Percentiles rank a stretch among this genome's conserved stretches.
Conservation (phyloP, 2,329 filamentous ascomycete species). For the Cytospora chrysosperma region DNA sequence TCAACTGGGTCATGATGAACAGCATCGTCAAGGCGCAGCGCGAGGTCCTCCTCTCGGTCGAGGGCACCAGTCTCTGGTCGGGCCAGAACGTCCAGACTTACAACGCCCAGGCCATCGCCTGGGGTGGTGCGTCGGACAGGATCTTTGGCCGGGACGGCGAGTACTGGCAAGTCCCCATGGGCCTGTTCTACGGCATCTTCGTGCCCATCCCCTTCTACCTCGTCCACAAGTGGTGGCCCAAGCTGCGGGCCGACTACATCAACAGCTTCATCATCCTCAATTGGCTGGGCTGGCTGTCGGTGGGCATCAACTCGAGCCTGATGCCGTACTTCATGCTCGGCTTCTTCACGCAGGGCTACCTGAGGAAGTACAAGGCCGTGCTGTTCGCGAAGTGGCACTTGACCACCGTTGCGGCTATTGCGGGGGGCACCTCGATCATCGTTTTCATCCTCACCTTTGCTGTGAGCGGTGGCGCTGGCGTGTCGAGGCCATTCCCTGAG, state of each 20-base stretch:
- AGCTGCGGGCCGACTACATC: conserved; percentile 34
- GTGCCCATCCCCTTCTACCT: conserved; percentile 44
- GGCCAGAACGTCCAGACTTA: conserved; percentile 47
- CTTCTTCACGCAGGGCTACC: conserved; percentile 34
- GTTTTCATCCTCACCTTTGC: conserved; percentile 27
- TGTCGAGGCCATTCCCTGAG: background rate
- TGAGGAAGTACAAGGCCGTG: conserved; percentile 29
- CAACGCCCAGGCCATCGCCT: conserved; percentile 36
- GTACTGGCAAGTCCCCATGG: conserved; percentile 32
- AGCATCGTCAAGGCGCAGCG: conserved; percentile 44
- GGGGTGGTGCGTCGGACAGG: conserved; percentile 30
- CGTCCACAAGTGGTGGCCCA: conserved; percentile 32
- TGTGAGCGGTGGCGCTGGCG: conserved; percentile 6
- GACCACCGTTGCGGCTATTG: conserved; percentile 30
- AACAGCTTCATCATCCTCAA: conserved; percentile 43
- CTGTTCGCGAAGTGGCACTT: conserved; percentile 34
- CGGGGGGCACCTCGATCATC: conserved; percentile 31
- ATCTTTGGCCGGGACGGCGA: no score
- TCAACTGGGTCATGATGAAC: conserved; percentile 48
- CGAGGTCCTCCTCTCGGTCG: conserved; percentile 39
- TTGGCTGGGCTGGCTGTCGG: conserved; percentile 42
- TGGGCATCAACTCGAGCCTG: conserved; percentile 42
- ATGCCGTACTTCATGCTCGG: conserved; percentile 35
- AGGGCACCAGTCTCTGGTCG: conserved; percentile 47
- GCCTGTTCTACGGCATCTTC: conserved; percentile 41